These are phyloP conservation scores for Quercus lobata DNA, from an alignment of 331 rosid species.

Conservation along the genomic window DNA sequence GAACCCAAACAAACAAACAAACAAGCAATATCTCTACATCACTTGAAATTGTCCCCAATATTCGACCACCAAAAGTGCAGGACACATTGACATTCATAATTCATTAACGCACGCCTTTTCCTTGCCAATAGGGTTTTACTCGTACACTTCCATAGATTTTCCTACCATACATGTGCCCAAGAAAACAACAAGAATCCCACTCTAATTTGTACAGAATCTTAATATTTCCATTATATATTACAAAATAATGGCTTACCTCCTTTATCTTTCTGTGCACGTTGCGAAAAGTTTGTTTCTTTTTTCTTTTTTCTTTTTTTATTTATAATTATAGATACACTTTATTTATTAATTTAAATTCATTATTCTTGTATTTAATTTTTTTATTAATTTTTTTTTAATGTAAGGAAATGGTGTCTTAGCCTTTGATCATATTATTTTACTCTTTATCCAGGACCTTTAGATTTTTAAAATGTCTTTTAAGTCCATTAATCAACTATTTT, in stretches of 20 bases:
- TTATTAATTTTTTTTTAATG: no score
- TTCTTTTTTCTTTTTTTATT: neutral
- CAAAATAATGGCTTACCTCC: no score
- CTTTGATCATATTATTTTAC: no score
- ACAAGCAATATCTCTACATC: neutral
- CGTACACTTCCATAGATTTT: neutral
- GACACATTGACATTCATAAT: neutral
- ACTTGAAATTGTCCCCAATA: neutral
- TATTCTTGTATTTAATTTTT: no score
- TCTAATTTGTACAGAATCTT: no score
- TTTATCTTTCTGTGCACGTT: no score
- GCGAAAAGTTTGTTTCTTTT: no score
- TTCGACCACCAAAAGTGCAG: neutral
- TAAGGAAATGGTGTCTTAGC: no score
- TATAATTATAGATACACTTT: neutral
- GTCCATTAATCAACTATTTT: no score
- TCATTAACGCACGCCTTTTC: neutral
- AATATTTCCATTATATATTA: no score
- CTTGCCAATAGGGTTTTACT: neutral
- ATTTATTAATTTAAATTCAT: neutral
- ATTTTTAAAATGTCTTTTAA: no score
- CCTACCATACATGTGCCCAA: neutral
- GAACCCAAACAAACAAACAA: neutral
- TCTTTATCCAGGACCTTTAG: no score
- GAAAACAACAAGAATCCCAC: neutral